A percentile compares a stretch with the other conserved stretches of the same genome.
phyloP scores from a whole-genome alignment of 2,329 filamentous ascomycete genomes.

The Curvularia eragrostidis region DNA sequence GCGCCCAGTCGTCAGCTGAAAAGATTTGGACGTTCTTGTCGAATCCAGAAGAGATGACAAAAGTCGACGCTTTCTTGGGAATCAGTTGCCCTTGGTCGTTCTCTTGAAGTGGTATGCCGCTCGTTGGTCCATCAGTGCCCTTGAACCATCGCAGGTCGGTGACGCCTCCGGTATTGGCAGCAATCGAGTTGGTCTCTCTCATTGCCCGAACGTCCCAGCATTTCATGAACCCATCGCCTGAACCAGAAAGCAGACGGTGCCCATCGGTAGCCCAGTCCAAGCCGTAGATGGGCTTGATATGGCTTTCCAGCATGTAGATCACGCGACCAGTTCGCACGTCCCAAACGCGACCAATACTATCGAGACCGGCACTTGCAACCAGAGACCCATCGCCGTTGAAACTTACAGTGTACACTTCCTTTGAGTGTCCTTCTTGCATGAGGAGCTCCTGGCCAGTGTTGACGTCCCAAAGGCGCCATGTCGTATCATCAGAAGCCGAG shows the following conservation, averaged over 20 bases:
- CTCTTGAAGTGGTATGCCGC: conserved; percentile 64
- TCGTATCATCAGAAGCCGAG: conserved; percentile 93
- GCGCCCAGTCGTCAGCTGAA: conserved; percentile 93
- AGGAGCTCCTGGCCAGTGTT: conserved; percentile 83
- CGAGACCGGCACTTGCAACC: conserved; percentile 87
- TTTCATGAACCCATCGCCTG: conserved; percentile 93
- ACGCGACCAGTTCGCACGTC: conserved; percentile 90
- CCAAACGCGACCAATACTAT: conserved; percentile 95
- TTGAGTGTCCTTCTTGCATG: conserved; percentile 91
- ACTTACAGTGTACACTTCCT: conserved; percentile 87
- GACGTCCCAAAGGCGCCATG: conserved; percentile 96
- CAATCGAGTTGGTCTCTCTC: conserved; percentile 80
- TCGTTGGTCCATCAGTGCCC: conserved; percentile 76
- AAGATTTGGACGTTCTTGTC: conserved; percentile 96
- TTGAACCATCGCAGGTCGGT: conserved; percentile 95
- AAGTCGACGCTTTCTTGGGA: conserved; percentile 88
- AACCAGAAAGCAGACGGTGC: conserved; percentile 89
- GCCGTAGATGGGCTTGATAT: conserved; percentile 91
- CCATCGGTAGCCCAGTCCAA: conserved; percentile 93
- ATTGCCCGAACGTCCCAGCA: conserved; percentile 98
- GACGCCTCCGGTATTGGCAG: conserved; percentile 88
- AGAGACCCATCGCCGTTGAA: conserved; percentile 94
- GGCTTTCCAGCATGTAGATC: conserved; percentile 92
- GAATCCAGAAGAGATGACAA: conserved; percentile 89
- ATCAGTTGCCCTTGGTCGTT: conserved; percentile 68